Evolutionary conservation across 345 rosid genomes (phyloP).

Genomic region (Gossypium anomalum): DNA sequence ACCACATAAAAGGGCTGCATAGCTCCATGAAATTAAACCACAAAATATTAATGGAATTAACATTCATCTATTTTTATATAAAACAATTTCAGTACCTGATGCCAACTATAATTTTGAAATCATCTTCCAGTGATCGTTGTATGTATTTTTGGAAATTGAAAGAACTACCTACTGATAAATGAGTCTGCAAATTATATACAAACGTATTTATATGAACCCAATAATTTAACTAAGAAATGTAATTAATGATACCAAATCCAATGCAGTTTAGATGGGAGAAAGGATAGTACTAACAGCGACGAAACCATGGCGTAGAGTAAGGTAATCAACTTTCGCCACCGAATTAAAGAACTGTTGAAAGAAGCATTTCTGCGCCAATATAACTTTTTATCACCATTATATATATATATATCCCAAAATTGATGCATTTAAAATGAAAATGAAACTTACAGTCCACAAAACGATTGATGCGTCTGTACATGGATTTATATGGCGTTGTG

Average conservation of each 20-base stretch:
- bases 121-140: conserved; percentile 3
- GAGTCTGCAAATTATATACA: conserved; percentile 1
- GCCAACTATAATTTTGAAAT: conserved; percentile 15
- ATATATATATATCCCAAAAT: no score
- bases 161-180: background rate
- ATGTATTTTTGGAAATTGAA: conserved; percentile 13
- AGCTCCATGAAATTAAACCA: background rate
- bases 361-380: conserved; percentile 57
- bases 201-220: background rate
- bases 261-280: conserved; percentile 15
- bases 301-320: conserved; percentile 78
- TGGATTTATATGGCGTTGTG: conserved; percentile 49
- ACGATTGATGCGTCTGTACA: conserved; percentile 35
- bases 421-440: background rate
- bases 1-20: conserved; percentile 47
- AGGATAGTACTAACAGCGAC: conserved; percentile 35
- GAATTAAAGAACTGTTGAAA: conserved; percentile 62
- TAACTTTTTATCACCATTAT: background rate
- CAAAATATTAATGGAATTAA: background rate
- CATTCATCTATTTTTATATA: background rate
- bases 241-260: background rate
- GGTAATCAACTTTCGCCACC: conserved; percentile 70
- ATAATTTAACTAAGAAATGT: background rate
- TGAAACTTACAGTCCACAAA: conserved; percentile 50
- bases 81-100: conserved; percentile 6